A percentile compares a stretch with the other conserved stretches of the same genome.
These are phyloP conservation scores for Simmondsia chinensis DNA, from an alignment of 148 eudicot genomes.

Conservation along the genomic window DNA sequence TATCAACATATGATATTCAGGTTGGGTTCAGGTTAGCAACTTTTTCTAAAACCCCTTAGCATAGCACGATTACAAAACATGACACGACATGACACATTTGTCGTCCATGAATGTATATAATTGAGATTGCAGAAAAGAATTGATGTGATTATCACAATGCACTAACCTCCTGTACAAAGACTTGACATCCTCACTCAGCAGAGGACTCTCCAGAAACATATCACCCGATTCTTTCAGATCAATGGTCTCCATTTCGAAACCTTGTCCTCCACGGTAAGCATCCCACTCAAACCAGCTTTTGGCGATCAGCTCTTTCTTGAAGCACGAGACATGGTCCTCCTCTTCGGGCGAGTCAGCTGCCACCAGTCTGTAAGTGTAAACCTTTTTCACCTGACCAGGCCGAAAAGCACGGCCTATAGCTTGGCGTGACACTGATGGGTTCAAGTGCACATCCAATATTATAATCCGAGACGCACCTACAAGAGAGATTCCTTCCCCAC, in stretches of 20 bases:
- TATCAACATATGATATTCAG: too few species aligned
- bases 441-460: conserved; percentile 69
- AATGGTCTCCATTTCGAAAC: conserved; percentile 48
- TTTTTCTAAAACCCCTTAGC: too few species aligned
- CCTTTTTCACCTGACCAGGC: conserved; percentile 81
- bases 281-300: conserved; percentile 97
- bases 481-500: conserved; percentile 95
- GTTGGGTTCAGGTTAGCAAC: too few species aligned
- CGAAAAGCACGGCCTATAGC: conserved; percentile 94
- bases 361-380: conserved; percentile 54
- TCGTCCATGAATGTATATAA: too few species aligned
- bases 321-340: conserved; percentile 69
- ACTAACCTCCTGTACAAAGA: conserved; percentile 58
- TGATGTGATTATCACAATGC: neutral
- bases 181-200: conserved; percentile 48
- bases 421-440: conserved; percentile 91
- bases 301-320: conserved; percentile 74
- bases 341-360: conserved; percentile 80
- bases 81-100: too few species aligned
- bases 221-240: conserved; percentile 57
- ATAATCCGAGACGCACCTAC: conserved; percentile 93
- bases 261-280: conserved; percentile 31
- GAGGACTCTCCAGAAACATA: conserved; percentile 43
- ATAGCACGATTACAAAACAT: too few species aligned
- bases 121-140: neutral